Conservation (phyloP, 2,329 filamentous ascomycete genomes). For the Talaromyces sp. region DNA sequence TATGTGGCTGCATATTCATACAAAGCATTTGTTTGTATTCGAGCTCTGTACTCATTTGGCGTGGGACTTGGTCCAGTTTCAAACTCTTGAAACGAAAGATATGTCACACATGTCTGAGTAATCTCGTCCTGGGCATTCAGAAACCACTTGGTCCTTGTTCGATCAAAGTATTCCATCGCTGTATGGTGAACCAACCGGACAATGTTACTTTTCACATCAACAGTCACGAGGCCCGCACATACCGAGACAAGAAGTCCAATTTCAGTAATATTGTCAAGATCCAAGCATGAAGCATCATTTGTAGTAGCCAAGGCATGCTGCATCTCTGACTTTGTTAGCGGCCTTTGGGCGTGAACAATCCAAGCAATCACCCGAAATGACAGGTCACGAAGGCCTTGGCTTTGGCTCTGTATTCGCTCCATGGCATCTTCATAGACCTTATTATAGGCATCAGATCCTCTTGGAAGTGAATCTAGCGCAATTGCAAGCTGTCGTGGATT, state of each 20-base stretch:
- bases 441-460: constrained; percentile 13
- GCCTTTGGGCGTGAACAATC: constrained; percentile 17
- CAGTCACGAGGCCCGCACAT: constrained; percentile 44
- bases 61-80: constrained; percentile 17
- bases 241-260: constrained; percentile 31
- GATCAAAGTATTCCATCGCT: constrained; percentile 45
- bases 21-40: constrained; percentile 20
- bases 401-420: constrained; percentile 22
- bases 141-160: constrained; percentile 30
- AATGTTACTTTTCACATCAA: constrained; percentile 39
- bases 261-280: constrained; percentile 21
- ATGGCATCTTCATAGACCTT: constrained; percentile 26
- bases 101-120: constrained; percentile 33
- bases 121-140: constrained; percentile 30
- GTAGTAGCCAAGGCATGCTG: constrained; percentile 23
- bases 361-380: constrained; percentile 14
- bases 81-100: constrained; percentile 37
- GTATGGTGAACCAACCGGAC: constrained; percentile 49
- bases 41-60: constrained; percentile 16
- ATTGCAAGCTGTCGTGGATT: constrained; percentile 21
- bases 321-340: constrained; percentile 17
- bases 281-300: constrained; percentile 23
- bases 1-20: constrained; percentile 25
- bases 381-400: background rate
- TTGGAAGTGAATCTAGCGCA: constrained; percentile 22